Evolutionary conservation across 352 stramenopile species (phyloP).

Genomic region (Blastocystis sp.): DNA sequence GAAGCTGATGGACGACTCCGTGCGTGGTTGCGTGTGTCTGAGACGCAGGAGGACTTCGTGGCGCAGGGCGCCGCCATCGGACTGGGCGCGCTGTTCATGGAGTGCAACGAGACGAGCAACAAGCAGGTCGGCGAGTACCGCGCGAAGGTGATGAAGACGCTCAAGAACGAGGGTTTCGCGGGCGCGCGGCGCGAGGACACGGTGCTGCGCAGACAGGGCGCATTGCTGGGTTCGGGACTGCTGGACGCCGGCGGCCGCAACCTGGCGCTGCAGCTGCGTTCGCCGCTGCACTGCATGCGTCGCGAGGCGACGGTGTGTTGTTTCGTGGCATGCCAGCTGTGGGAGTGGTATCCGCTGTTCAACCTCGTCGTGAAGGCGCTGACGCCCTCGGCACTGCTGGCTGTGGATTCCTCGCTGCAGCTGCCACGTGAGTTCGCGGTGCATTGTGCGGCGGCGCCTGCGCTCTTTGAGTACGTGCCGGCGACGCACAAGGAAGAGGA

Average conservation of each 20-base stretch:
- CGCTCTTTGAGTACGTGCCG: background rate
- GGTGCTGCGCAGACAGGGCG: background rate
- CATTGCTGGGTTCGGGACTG: background rate
- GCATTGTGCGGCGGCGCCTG: background rate
- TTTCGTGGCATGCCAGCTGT: conserved; percentile 8
- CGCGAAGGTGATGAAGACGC: background rate
- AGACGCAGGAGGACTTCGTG: conserved; percentile 18
- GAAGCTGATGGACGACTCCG: conserved; percentile 48
- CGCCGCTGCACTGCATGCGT: background rate
- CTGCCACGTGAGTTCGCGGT: background rate
- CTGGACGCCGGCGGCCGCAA: conserved; percentile 27
- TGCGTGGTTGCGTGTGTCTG: background rate
- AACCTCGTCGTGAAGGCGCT: conserved; percentile 5
- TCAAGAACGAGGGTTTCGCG: background rate
- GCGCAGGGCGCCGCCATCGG: conserved; percentile 8
- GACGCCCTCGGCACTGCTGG: background rate
- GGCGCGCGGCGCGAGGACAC: background rate
- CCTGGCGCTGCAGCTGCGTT: background rate
- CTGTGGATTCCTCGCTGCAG: background rate
- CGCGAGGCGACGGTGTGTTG: background rate
- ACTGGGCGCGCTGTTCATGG: conserved; percentile 10
- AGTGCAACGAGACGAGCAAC: background rate
- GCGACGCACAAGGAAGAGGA: background rate
- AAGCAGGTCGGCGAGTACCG: background rate
- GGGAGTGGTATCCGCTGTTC: conserved; percentile 36